Evolutionary conservation across 2,329 filamentous ascomycete genomes (phyloP), one percentile per base, ranked within the genome.

Genomic region (Byssoonygena ceratinophila): DNA sequence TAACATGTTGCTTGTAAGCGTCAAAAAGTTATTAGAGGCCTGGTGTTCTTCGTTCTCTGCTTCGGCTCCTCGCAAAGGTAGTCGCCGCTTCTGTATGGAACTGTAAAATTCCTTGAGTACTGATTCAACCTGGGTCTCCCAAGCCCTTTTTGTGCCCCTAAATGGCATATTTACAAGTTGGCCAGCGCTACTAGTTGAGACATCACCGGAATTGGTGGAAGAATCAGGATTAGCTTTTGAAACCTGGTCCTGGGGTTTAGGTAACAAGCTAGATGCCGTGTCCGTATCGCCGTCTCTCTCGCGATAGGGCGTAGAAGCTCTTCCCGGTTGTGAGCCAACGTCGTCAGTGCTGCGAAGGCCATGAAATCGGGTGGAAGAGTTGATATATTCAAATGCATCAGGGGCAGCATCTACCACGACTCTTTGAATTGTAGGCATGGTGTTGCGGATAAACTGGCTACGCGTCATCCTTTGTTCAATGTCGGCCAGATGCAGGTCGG

Each of bases 391-490:
- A 57, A 85, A 84, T 1, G 77, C 77, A 55, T 82, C 78, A 1
- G 85, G 81, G 0, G 76, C 80, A n/a, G 83, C 81, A 60, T 94
- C 87, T 36, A 77, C 74, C 8, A 89, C 77, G 11, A 87, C 83
- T 46, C 88, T 82, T 54, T 80, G 81, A 57, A 98, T 86, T 0
- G 91, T 95, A 0, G 86, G 85, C 76, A 97, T 83, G 3, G 92
- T 96, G 65, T 98, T 98, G 69, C 94, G 94, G 64, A 98, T 80
- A 63, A 97, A 98, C 63, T 97, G 91, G 57, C 78, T 84, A 52
- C 86, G 82, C 1, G 91, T 97, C 92, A 98, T 98, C 73, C 94
- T 94, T 61, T 86, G 82, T 56, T 94, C 89, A 60, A 97, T 95
- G 64, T 97, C 90, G 54, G 91, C 92, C 63, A 97, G 70, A 63